Percentiles rank a stretch among this genome's conserved stretches.
These are phyloP conservation scores for Boechera retrofracta DNA, from an alignment of 345 rosid genomes.

Conservation along the genomic window DNA sequence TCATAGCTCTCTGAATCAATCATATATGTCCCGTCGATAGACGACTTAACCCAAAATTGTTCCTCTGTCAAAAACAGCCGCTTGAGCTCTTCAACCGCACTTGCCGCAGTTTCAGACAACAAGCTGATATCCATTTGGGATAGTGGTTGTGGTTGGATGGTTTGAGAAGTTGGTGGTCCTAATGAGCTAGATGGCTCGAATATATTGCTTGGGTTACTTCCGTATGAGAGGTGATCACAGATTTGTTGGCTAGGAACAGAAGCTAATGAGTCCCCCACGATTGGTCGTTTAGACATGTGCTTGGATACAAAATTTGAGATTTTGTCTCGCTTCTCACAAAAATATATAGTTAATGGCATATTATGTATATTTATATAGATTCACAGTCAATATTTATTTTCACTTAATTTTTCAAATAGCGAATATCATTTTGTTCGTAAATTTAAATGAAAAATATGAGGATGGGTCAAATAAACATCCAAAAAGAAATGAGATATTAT, in stretches of 20 bases:
- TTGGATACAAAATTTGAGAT: conserved; percentile 46
- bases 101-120: conserved; percentile 53
- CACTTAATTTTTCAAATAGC: background rate
- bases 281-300: conserved; percentile 48
- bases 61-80: conserved; percentile 52
- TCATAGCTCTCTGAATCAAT: conserved; percentile 54
- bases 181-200: background rate
- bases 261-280: conserved; percentile 27
- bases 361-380: background rate
- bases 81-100: conserved; percentile 62
- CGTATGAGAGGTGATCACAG: background rate
- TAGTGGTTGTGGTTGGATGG: conserved; percentile 31
- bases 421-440: background rate
- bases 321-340: conserved; percentile 51
- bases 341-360: background rate
- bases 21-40: conserved; percentile 43
- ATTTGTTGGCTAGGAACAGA: conserved; percentile 4
- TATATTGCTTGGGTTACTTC: background rate
- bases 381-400: background rate
- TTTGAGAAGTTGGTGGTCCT: background rate
- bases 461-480: background rate
- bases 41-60: conserved; percentile 61
- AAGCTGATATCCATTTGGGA: conserved; percentile 47
- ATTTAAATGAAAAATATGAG: background rate
- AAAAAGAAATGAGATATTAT: background rate